These are phyloP conservation scores for Trichophyton verrucosum DNA, from an alignment of 2,329 filamentous ascomycete species.

Conservation along the genomic window DNA sequence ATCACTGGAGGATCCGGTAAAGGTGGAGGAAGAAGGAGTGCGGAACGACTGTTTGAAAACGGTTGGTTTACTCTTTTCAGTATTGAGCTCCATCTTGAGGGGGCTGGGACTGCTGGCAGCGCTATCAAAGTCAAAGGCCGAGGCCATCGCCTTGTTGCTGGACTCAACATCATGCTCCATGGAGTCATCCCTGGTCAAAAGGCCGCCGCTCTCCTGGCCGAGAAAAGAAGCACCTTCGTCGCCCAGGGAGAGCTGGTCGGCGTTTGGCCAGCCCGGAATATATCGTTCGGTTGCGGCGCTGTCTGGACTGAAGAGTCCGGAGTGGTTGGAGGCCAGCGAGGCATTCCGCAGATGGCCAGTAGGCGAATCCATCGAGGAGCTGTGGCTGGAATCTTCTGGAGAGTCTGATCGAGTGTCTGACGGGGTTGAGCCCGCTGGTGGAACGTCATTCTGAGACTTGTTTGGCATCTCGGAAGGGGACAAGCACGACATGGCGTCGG, in stretches of 20 bases:
- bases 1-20: neutral
- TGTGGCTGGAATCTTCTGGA: conserved; percentile 31
- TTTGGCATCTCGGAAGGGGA: conserved; percentile 9
- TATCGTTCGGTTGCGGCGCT: conserved; percentile 18
- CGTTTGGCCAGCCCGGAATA: conserved; percentile 26
- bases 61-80: conserved; percentile 13
- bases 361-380: conserved; percentile 33
- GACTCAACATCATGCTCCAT: conserved; percentile 31
- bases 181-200: conserved; percentile 22
- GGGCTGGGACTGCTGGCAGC: conserved; percentile 36
- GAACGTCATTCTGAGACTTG: conserved; percentile 1
- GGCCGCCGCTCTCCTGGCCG: conserved; percentile 26
- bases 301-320: conserved; percentile 21
- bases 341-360: conserved; percentile 29
- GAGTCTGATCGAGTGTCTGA: conserved; percentile 35
- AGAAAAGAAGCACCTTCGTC: conserved; percentile 32
- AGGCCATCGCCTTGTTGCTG: conserved; percentile 38
- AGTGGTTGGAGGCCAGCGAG: conserved; percentile 31
- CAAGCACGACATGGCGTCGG: conserved; percentile 10
- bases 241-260: conserved; percentile 25
- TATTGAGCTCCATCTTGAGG: conserved; percentile 22
- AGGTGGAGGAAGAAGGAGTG: conserved; percentile 9
- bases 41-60: conserved; percentile 2
- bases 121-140: conserved; percentile 38
- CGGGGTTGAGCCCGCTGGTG: conserved; percentile 20